Base-by-base conservation (phyloP, 1,139 yeast species). In the Yamadazyma friedrichii region DNA sequence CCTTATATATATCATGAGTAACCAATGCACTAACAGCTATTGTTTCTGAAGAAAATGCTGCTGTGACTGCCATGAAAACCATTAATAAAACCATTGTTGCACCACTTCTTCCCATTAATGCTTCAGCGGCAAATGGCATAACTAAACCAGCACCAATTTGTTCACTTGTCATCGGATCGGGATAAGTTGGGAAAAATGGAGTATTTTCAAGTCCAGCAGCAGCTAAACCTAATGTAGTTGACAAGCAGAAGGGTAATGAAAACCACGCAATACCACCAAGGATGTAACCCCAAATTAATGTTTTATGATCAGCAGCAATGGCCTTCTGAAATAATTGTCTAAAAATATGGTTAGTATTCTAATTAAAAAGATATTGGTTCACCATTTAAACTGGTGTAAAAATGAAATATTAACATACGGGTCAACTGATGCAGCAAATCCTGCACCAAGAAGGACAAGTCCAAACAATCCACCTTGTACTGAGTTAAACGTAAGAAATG, bases 401-500 rank as follows among this genome's bases (percentile, higher is more conserved):
- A 20, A 20, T 20, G 24, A 20, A 20, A 20, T 20, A 20, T 20
- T 20, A 20, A 20, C 24, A 20, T 20, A 20, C 24, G 24, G 67
- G 43, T 68, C 75, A 41, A 69, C 62, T 42, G 67, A 63, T 12
- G 69, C 74, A 15, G 71, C 50, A 45, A 46, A 49, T 28, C 55
- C 52, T 26, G 49, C 46, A 12, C 52, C 52, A 15, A 50, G 42
- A 12, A 49, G 35, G 8, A 50, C 49, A 33, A 50, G 42, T 37
- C 66, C 60, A 45, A 64, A 67, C 8, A 69, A 54, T 1, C 64
- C 74, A 27, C 74, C 76, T 42, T 58, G 60, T 35, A 61, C 58
- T 3, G 80, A 74, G 40, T 67, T 61, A 51, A 74, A 69, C 1
- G 81, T 76, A 34, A 75, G 49, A 37, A 61, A 70, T 3, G 76